These are phyloP conservation scores for Hysterangium stoloniferum DNA, from an alignment of 768 basidiomycete genomes.

Conservation along the genomic window DNA sequence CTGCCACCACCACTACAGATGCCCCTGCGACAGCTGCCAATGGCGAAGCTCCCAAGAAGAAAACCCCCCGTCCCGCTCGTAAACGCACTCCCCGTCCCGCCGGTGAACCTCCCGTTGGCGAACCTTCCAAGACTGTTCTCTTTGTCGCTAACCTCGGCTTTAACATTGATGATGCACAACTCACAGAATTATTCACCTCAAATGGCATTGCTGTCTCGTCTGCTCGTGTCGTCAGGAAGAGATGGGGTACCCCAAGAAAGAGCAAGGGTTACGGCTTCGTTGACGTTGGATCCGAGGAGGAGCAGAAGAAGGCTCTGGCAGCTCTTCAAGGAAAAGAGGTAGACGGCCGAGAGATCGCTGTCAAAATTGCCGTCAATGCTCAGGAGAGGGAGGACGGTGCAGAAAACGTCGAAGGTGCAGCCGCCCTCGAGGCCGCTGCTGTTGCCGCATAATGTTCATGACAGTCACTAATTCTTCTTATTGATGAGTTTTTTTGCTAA, in stretches of 20 bases:
- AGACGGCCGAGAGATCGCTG: slow-evolving; percentile 76
- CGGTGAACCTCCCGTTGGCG: slow-evolving; percentile 80
- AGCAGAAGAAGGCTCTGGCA: slow-evolving; percentile 88
- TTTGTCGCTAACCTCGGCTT: slow-evolving; percentile 99
- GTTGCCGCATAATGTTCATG: slow-evolving; percentile 3
- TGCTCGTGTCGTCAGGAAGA: slow-evolving; percentile 83
- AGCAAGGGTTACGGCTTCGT: slow-evolving; percentile 99
- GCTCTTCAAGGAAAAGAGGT: slow-evolving; percentile 84
- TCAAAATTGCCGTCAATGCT: slow-evolving; percentile 93
- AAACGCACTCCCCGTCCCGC: slow-evolving; percentile 55
- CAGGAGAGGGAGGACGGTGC: slow-evolving; percentile 48
- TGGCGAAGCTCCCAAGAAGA: slow-evolving; percentile 35
- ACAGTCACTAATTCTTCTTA: background rate
- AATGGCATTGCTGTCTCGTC: slow-evolving; percentile 75
- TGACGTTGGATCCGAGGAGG: slow-evolving; percentile 81
- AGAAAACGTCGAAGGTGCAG: slow-evolving; percentile 24
- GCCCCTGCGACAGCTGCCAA: slow-evolving; percentile 29
- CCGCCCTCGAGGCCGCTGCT: slow-evolving; percentile 16
- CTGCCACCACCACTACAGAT: slow-evolving; percentile 24
- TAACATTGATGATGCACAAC: slow-evolving; percentile 78
- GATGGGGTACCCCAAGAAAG: slow-evolving; percentile 75
- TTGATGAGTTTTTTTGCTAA: background rate
- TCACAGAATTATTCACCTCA: slow-evolving; percentile 77
- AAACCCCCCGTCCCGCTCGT: slow-evolving; percentile 50
- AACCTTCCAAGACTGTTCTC: slow-evolving; percentile 81